These are phyloP conservation scores for Eucalyptus albens DNA, from an alignment of 345 rosid species.

Conservation along the genomic window DNA sequence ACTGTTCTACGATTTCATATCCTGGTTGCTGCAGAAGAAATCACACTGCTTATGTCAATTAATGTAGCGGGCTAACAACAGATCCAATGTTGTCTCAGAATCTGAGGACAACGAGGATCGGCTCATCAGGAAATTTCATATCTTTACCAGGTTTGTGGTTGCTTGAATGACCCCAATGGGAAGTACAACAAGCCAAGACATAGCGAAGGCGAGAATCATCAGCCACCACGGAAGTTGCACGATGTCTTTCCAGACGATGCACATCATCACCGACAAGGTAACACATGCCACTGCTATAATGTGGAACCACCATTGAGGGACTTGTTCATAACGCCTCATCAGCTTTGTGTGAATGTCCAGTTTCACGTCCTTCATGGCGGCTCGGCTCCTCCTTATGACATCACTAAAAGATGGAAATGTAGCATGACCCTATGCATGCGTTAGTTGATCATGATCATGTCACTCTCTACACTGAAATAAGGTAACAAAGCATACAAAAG, in stretches of 20 bases:
- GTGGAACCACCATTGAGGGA: constrained; percentile 89
- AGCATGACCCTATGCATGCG: not conserved
- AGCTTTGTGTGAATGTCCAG: constrained; percentile 69
- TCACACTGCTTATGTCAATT: not conserved
- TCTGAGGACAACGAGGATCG: not conserved
- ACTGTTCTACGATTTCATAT: constrained; percentile 87
- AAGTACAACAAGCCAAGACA: constrained; percentile 83
- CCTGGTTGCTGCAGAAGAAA: constrained; percentile 90
- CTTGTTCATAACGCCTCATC: constrained; percentile 78
- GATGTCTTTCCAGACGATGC: constrained; percentile 52
- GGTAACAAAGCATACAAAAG: not conserved
- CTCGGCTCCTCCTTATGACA: constrained; percentile 57
- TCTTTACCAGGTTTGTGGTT: constrained; percentile 77
- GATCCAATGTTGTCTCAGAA: not conserved
- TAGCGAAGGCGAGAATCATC: constrained; percentile 68
- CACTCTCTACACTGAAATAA: not conserved
- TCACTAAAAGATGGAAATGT: constrained; percentile 24
- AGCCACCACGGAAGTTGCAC: constrained; percentile 99
- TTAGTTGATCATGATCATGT: not conserved
- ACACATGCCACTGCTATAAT: constrained; percentile 38
- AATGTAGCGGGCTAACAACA: not conserved
- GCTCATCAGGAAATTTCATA: not conserved
- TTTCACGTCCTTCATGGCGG: constrained; percentile 55
- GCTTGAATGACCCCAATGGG: constrained; percentile 98
- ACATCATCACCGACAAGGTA: constrained; percentile 50